phyloP scores from a whole-genome alignment of 192 early-diverging fungal genomes.

The Coemansia sp. region DNA sequence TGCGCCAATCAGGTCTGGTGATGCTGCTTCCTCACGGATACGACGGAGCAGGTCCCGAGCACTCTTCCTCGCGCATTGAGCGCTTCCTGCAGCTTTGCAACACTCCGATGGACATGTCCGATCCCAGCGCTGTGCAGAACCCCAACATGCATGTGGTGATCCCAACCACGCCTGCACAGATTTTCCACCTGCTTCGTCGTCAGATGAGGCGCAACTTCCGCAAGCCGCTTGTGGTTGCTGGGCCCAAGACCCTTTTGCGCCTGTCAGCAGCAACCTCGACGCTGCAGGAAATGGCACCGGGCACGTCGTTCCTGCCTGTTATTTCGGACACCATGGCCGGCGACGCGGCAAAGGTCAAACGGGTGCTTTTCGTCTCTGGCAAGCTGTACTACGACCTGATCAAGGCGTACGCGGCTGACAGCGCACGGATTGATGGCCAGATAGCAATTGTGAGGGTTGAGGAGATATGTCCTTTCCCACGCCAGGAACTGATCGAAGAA shows the following conservation, averaged over 20 bases:
- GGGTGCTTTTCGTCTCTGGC: constrained; percentile 84
- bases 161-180: constrained; percentile 93
- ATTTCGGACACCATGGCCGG: constrained; percentile 61
- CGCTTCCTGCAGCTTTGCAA: constrained; percentile 93
- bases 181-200: constrained; percentile 93
- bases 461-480: constrained; percentile 92
- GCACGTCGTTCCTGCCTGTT: constrained; percentile 83
- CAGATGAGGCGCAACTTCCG: constrained; percentile 89
- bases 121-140: constrained; percentile 60
- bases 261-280: constrained; percentile 67
- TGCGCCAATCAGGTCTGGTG: constrained; percentile 86
- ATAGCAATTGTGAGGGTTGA: constrained; percentile 88
- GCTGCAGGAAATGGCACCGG: constrained; percentile 80
- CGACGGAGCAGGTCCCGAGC: constrained; percentile 95
- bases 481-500: constrained; percentile 61
- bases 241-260: constrained; percentile 71
- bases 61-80: constrained; percentile 88
- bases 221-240: constrained; percentile 88
- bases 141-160: constrained; percentile 93
- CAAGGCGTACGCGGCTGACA: constrained; percentile 63
- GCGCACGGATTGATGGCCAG: constrained; percentile 41
- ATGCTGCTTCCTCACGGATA: constrained; percentile 95
- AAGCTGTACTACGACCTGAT: constrained; percentile 92
- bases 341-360: constrained; percentile 37
- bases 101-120: constrained; percentile 66